Evolutionary conservation across 331 rosid species (phyloP).

Genomic region (Phaseolus coccineus): DNA sequence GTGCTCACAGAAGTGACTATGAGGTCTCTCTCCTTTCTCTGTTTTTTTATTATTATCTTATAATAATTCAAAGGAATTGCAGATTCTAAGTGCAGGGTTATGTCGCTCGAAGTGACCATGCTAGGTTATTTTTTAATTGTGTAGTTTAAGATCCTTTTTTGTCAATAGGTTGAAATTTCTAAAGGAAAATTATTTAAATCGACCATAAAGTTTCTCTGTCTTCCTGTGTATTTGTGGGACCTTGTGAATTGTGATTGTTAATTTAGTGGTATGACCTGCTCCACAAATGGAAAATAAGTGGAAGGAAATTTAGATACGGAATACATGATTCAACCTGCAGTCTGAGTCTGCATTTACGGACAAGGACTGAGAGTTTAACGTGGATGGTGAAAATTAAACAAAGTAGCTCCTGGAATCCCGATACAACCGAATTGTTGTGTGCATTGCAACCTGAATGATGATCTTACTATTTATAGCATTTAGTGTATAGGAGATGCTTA

Average conservation of each 20-base stretch:
- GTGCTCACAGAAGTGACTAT: conserved; percentile 70
- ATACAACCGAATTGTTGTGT: not conserved
- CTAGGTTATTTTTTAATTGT: conserved; percentile 6
- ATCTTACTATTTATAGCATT: not conserved
- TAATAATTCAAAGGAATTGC: not conserved
- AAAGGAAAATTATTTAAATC: not conserved
- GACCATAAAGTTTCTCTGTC: not conserved
- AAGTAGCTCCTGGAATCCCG: not conserved
- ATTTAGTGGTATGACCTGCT: conserved; percentile 18
- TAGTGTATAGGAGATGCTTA: not conserved
- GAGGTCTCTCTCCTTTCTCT: conserved; percentile 59
- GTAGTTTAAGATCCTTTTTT: not conserved
- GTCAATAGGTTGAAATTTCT: conserved; percentile 12
- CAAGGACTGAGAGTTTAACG: not conserved
- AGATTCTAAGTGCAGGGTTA: not conserved
- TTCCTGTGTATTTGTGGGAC: not conserved
- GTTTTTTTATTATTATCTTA: not conserved
- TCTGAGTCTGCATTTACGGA: not conserved
- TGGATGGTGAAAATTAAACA: not conserved
- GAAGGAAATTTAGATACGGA: not conserved
- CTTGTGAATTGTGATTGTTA: conserved; percentile 17
- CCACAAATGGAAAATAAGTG: conserved; percentile 18
- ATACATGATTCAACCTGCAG: not conserved
- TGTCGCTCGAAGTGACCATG: conserved; percentile 5
- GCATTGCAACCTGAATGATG: not conserved